Evolutionary conservation across 2,329 filamentous ascomycete genomes (phyloP).

Genomic region (Alternaria sp.): DNA sequence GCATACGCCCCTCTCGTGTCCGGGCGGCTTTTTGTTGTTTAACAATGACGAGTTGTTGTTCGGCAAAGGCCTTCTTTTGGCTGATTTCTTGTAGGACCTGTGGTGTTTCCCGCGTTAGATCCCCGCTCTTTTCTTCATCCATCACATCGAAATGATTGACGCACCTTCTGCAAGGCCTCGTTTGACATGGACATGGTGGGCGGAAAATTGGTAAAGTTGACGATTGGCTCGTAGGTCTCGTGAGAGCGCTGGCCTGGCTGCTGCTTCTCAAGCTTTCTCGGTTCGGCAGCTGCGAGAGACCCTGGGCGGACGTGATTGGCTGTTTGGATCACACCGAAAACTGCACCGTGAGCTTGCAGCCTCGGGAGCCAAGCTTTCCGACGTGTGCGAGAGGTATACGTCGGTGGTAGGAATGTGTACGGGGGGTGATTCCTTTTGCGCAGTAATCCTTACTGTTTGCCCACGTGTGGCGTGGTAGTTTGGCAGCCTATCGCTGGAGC

Average conservation of each 20-base stretch:
- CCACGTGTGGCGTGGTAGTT: slow-evolving; percentile 1
- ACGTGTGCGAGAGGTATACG: not conserved
- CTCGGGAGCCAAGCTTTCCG: not conserved
- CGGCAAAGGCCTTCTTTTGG: slow-evolving; percentile 82
- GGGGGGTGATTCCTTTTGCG: not conserved
- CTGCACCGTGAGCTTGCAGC: slow-evolving; percentile 5
- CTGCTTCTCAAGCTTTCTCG: slow-evolving; percentile 30
- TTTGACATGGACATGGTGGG: slow-evolving; percentile 87
- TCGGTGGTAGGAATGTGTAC: not conserved
- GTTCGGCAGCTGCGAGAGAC: slow-evolving; percentile 12
- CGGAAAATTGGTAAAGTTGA: slow-evolving; percentile 2
- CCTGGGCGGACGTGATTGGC: slow-evolving; percentile 27
- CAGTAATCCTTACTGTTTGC: not conserved
- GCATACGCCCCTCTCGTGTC: slow-evolving; percentile 85
- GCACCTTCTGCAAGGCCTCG: slow-evolving; percentile 89
- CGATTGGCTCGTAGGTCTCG: not conserved
- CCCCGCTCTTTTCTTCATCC: not conserved
- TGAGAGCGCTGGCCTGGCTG: slow-evolving; percentile 12
- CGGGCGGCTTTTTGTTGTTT: slow-evolving; percentile 84
- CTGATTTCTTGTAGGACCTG: slow-evolving; percentile 94
- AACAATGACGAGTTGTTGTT: slow-evolving; percentile 89
- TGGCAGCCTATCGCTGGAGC: slow-evolving; percentile 5
- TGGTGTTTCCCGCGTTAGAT: slow-evolving; percentile 4
- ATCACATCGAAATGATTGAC: not conserved
- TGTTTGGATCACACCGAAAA: slow-evolving; percentile 4